Percentiles rank a stretch among this genome's conserved stretches.
Conservation (phyloP, 2,329 filamentous ascomycete genomes). For the Aureobasidium sp. region DNA sequence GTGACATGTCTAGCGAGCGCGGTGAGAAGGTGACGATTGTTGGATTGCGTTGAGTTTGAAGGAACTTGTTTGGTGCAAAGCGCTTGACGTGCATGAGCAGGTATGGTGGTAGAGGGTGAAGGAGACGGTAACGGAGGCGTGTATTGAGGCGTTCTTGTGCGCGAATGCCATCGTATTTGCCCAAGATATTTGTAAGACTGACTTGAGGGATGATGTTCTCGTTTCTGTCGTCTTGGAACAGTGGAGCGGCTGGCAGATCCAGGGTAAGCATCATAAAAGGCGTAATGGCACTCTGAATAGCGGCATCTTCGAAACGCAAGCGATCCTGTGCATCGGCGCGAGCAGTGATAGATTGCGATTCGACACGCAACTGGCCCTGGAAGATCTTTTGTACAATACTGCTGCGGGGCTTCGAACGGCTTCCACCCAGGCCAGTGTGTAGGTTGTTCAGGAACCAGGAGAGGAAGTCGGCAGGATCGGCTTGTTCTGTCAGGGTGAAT, state of each 20-base stretch:
- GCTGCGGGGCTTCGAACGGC: slow-evolving; percentile 73
- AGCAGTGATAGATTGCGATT: slow-evolving; percentile 88
- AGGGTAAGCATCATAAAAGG: slow-evolving; percentile 90
- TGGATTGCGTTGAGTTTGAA: slow-evolving; percentile 80
- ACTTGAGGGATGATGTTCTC: slow-evolving; percentile 95
- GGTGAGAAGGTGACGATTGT: slow-evolving; percentile 97
- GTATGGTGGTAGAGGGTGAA: slow-evolving; percentile 86
- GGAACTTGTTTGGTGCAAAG: slow-evolving; percentile 94
- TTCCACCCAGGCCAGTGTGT: slow-evolving; percentile 84
- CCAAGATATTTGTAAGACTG: slow-evolving; percentile 72
- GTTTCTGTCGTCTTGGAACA: slow-evolving; percentile 92
- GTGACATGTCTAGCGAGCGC: slow-evolving; percentile 74
- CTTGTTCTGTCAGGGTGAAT: slow-evolving; percentile 84
- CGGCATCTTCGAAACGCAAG: slow-evolving; percentile 86
- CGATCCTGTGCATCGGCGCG: slow-evolving; percentile 82
- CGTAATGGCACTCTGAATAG: slow-evolving; percentile 67
- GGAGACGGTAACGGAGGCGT: slow-evolving; percentile 78
- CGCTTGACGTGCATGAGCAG: slow-evolving; percentile 94
- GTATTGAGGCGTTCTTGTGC: slow-evolving; percentile 86
- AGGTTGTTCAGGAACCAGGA: slow-evolving; percentile 97
- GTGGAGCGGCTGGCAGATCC: slow-evolving; percentile 81
- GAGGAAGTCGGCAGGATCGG: slow-evolving; percentile 92
- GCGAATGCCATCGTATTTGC: slow-evolving; percentile 85
- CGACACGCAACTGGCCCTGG: slow-evolving; percentile 84
- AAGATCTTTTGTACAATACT: slow-evolving; percentile 90